These are phyloP conservation scores for Boletus tomentosulus DNA, from an alignment of 768 basidiomycete species.

Conservation along the genomic window DNA sequence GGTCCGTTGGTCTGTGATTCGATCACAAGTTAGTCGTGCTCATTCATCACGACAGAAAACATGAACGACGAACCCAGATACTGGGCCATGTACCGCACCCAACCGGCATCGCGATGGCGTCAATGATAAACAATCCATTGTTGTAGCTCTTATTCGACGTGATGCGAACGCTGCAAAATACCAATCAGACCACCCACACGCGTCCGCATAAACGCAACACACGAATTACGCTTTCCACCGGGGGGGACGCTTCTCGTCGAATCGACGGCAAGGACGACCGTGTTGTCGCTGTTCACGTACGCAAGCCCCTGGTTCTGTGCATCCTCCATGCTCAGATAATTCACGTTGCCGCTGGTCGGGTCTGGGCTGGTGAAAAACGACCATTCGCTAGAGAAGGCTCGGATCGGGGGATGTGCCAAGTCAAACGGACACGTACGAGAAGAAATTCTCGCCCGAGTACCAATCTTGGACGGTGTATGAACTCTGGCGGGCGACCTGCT, in stretches of 20 bases:
- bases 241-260: conserved; percentile 40
- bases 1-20: conserved; percentile 41
- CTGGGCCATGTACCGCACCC: conserved; percentile 65
- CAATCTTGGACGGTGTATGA: conserved; percentile 33
- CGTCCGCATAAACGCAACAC: not conserved
- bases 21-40: not conserved
- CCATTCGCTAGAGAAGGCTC: conserved; percentile 46
- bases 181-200: not conserved
- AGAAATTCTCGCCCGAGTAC: conserved; percentile 46
- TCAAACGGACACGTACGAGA: conserved; percentile 40
- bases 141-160: conserved; percentile 53
- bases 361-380: conserved; percentile 56
- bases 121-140: conserved; percentile 68
- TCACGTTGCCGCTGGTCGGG: conserved; percentile 69
- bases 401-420: not conserved
- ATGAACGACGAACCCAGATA: conserved; percentile 39
- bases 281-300: conserved; percentile 49
- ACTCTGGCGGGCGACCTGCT: not conserved
- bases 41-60: not conserved
- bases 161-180: conserved; percentile 55
- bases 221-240: conserved; percentile 54
- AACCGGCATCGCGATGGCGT: conserved; percentile 62
- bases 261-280: conserved; percentile 60
- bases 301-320: conserved; percentile 53
- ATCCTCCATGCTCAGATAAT: conserved; percentile 45